phyloP scores from a whole-genome alignment of 2,329 filamentous ascomycete genomes.

The Epichloe elymi region DNA sequence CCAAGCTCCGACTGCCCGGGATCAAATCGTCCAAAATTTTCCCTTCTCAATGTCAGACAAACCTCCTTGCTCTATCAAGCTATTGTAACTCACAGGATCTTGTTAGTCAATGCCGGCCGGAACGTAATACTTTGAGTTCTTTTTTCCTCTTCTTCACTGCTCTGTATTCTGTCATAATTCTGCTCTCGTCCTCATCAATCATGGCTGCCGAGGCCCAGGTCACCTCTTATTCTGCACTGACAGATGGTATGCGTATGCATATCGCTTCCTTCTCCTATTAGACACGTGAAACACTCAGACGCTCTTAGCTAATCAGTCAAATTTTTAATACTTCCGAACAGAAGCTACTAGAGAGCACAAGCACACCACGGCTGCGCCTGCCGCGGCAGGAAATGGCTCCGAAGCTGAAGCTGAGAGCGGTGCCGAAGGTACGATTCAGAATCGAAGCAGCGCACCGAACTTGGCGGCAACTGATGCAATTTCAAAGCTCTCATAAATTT shows the following conservation, averaged over 20 bases:
- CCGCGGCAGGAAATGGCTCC: conserved; percentile 12
- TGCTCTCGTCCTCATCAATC: conserved; percentile 9
- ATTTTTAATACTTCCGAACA: not conserved
- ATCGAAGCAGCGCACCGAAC: not conserved
- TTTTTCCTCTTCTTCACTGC: conserved; percentile 9
- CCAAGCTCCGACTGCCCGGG: conserved; percentile 12
- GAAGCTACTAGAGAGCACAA: conserved; percentile 14
- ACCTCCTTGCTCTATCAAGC: not conserved
- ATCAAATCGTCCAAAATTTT: conserved; percentile 18
- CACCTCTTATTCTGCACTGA: conserved; percentile 14
- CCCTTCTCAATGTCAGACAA: not conserved
- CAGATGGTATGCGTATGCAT: conserved; percentile 9
- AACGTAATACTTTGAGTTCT: conserved; percentile 14
- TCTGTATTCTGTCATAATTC: conserved; percentile 9
- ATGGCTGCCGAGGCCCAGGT: conserved; percentile 20
- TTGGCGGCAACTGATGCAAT: not conserved
- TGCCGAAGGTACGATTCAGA: conserved; percentile 19
- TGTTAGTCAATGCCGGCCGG: conserved; percentile 12
- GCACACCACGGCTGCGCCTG: conserved; percentile 13
- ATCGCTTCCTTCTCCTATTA: not conserved
- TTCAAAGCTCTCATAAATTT: conserved; percentile 43
- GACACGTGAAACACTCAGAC: not conserved
- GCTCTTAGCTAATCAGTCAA: not conserved
- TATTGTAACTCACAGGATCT: conserved; percentile 8
- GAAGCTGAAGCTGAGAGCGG: conserved; percentile 19